Base-by-base conservation (phyloP, 306 rosid genomes). In the Malus fusca region DNA sequence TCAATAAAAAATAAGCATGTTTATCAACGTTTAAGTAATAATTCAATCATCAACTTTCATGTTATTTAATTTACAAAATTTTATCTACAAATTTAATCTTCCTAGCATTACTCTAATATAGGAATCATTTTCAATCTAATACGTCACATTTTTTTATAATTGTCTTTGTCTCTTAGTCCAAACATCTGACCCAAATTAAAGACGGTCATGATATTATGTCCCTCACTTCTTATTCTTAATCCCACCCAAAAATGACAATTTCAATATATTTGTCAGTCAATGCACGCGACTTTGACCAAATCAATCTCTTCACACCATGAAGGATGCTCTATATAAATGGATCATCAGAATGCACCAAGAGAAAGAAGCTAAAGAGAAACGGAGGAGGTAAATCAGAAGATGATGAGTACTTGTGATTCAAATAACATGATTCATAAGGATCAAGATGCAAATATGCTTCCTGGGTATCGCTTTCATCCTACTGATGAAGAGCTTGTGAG, bases 401-500 rank as follows among this genome's bases (percentile, higher is more conserved):
- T 44, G 77, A 44, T 74, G 77, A 43, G 61, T 51, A 18, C 21
- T 15, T 15, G 55, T n/a, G 77, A 43, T 44, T 74, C 61, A 51
- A 44, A 37, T 21, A 44, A 19, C 28, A 74, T 43, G 37, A 59
- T 12, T 4, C 6, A 37, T n/a, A 42, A 37, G 25, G 19, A 44
- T 18, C 31, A 28, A 25, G 31, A 62, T 74, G 62, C 74, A 7
- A 69, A 46, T 56, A 30, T 44, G 18, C 82, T 75, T 19, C 82
- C 82, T 2, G 82, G 82, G 23, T 79, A 42, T 79, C 76, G 82
- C 17, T 79, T 79, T 63, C 82, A 79, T 55, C 82, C 82, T 11
- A 79, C 82, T 1, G 82, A 79, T 73, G 82, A 79, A 73, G 82
- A 79, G 46, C 82, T 79, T 17, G 77, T 79, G 22, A 64, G 76